These are phyloP conservation scores for Ilyonectria sp. DNA, from an alignment of 2,329 filamentous ascomycete genomes.

Conservation along the genomic window DNA sequence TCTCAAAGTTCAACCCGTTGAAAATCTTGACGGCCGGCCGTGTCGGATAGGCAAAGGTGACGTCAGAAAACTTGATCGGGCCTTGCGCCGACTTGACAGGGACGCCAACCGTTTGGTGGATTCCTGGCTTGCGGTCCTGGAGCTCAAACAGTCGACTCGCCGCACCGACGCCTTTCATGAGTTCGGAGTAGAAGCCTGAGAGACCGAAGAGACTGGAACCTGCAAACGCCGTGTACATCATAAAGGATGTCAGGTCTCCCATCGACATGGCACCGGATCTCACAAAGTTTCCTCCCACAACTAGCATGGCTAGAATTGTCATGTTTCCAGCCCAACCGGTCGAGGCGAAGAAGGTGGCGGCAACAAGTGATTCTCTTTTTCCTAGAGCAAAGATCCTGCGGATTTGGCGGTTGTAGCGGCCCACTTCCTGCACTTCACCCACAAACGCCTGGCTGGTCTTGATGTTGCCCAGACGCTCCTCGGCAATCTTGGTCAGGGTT, in stretches of 20 bases:
- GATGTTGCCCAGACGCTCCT: slow-evolving; percentile 97
- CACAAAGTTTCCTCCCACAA: slow-evolving; percentile 92
- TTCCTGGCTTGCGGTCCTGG: slow-evolving; percentile 89
- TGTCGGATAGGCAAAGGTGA: slow-evolving; percentile 93
- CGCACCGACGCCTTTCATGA: slow-evolving; percentile 99
- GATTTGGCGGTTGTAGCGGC: slow-evolving; percentile 92
- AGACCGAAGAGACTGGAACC: slow-evolving; percentile 92
- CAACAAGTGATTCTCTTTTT: slow-evolving; percentile 87
- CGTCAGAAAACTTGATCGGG: slow-evolving; percentile 87
- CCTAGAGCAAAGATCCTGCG: slow-evolving; percentile 93
- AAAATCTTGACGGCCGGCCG: slow-evolving; percentile 94
- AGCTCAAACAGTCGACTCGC: slow-evolving; percentile 97
- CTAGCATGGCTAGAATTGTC: slow-evolving; percentile 92
- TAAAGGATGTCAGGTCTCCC: slow-evolving; percentile 93
- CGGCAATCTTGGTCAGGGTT: slow-evolving; percentile 94
- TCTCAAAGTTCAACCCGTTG: slow-evolving; percentile 88
- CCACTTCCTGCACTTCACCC: slow-evolving; percentile 90
- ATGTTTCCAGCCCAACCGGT: slow-evolving; percentile 96
- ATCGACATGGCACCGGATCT: slow-evolving; percentile 88
- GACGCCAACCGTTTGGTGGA: slow-evolving; percentile 86
- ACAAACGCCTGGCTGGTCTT: slow-evolving; percentile 97
- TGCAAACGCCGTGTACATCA: slow-evolving; percentile 96
- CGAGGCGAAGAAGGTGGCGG: slow-evolving; percentile 88
- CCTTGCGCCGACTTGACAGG: slow-evolving; percentile 89
- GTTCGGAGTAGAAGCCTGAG: slow-evolving; percentile 95